Percentiles rank a stretch among this genome's conserved stretches.
These are phyloP conservation scores for Cornus controversa DNA, from an alignment of 148 eudicot species.

Conservation along the genomic window DNA sequence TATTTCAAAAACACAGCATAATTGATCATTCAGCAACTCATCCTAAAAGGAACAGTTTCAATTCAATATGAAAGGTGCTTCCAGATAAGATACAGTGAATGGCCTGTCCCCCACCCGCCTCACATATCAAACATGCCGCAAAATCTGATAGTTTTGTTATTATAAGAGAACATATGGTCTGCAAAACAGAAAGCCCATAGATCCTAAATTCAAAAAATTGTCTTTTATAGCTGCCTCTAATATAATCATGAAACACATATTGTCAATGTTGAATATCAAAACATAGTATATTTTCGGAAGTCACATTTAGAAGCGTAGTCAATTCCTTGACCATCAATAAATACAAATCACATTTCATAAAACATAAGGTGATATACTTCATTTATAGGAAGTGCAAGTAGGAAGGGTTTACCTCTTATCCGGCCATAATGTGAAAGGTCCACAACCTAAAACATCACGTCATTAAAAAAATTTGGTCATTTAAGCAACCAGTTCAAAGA, in stretches of 20 bases:
- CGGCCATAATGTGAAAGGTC: slow-evolving; percentile 73
- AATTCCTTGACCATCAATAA: not conserved
- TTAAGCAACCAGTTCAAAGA: not conserved
- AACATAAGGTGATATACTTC: not conserved
- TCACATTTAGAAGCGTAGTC: not conserved
- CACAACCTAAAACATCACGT: slow-evolving; percentile 51
- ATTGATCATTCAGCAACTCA: not conserved
- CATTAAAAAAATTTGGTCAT: not conserved
- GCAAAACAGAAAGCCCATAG: not conserved
- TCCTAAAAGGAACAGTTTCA: not conserved
- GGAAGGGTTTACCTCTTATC: slow-evolving; percentile 50
- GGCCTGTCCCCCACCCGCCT: not conserved
- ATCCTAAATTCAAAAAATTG: not conserved
- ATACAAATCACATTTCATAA: not conserved
- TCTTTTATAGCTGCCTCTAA: not conserved
- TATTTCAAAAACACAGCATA: not conserved
- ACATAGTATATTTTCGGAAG: not conserved
- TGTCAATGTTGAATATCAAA: not conserved
- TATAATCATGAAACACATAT: not conserved
- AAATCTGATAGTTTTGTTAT: not conserved
- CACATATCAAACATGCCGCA: not conserved
- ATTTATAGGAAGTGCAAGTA: not conserved
- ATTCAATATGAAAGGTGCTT: not conserved
- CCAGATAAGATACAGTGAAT: not conserved
- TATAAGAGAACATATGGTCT: not conserved